Percentiles rank a stretch among this genome's conserved stretches.
Conservation (phyloP, 768 basidiomycete genomes). For the Phlebiopsis flavidoalba region DNA sequence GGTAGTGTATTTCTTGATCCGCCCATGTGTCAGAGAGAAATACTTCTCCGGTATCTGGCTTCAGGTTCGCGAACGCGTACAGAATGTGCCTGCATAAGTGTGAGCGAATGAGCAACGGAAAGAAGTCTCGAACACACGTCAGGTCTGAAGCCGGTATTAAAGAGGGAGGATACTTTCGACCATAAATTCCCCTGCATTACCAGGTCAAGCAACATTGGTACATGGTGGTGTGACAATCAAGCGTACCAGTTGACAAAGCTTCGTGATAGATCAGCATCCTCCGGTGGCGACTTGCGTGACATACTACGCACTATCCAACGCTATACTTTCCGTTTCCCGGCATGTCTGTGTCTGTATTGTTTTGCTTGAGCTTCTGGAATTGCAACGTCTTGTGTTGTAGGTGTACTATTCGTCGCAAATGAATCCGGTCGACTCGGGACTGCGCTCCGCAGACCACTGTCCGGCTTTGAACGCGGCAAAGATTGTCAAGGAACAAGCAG, state of each 20-base stretch:
- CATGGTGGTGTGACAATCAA: neutral
- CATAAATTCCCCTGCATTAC: conserved; percentile 83
- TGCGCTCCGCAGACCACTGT: conserved; percentile 31
- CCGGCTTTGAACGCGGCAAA: conserved; percentile 39
- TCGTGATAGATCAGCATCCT: conserved; percentile 11
- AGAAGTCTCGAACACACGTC: conserved; percentile 51
- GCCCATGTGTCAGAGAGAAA: conserved; percentile 88
- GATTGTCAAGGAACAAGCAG: conserved; percentile 31
- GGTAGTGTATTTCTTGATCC: conserved; percentile 96
- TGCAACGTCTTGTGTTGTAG: neutral
- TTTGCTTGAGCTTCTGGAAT: neutral
- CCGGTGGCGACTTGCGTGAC: neutral
- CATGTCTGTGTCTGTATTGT: conserved; percentile 23
- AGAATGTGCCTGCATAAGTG: conserved; percentile 63
- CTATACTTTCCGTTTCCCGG: conserved; percentile 58
- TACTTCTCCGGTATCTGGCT: conserved; percentile 80
- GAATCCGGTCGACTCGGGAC: too few relatives aligned
- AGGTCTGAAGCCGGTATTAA: conserved; percentile 79
- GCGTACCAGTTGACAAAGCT: conserved; percentile 77
- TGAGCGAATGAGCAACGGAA: neutral
- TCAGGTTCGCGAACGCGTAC: conserved; percentile 90
- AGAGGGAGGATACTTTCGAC: conserved; percentile 84
- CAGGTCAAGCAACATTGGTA: neutral
- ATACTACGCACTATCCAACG: conserved; percentile 70
- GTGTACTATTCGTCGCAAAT: neutral